phyloP scores from a whole-genome alignment of 768 basidiomycete genomes.

The Hypsizygus marmoreus region DNA sequence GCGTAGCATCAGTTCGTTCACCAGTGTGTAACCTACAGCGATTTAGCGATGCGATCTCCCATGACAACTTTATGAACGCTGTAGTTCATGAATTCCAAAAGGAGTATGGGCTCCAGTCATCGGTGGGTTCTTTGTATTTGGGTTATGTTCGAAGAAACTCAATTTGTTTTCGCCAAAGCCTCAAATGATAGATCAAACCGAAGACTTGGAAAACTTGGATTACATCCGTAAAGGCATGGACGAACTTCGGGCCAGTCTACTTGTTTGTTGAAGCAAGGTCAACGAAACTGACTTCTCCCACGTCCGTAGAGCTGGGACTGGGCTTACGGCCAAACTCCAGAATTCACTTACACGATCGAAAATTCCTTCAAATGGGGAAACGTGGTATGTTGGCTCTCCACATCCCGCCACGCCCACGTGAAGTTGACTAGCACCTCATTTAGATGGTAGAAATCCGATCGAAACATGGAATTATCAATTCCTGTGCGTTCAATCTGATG shows the following conservation, averaged over 20 bases:
- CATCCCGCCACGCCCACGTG: background rate
- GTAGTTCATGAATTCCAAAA: slow-evolving; percentile 68
- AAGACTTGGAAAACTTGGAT: slow-evolving; percentile 44
- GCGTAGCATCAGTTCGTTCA: slow-evolving; percentile 89
- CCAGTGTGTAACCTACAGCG: slow-evolving; percentile 84
- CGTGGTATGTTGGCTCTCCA: slow-evolving; percentile 36
- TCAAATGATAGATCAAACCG: slow-evolving; percentile 45
- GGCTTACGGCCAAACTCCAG: slow-evolving; percentile 91
- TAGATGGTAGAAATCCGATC: slow-evolving; percentile 55
- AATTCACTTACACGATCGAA: slow-evolving; percentile 70
- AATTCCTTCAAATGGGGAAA: slow-evolving; percentile 54
- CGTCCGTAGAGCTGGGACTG: slow-evolving; percentile 98
- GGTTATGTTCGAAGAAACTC: background rate
- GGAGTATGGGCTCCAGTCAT: slow-evolving; percentile 47
- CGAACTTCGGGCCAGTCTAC: slow-evolving; percentile 64
- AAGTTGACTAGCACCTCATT: slow-evolving; percentile 1
- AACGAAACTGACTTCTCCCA: slow-evolving; percentile 4
- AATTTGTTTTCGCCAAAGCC: slow-evolving; percentile 28
- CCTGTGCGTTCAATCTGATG: slow-evolving; percentile 37
- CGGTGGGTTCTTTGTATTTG: slow-evolving; percentile 22
- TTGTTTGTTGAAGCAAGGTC: background rate
- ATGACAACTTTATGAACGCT: slow-evolving; percentile 70
- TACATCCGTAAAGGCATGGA: slow-evolving; percentile 70
- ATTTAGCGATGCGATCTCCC: slow-evolving; percentile 51
- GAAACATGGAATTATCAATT: slow-evolving; percentile 66